These are phyloP conservation scores for Plicaturopsis crispa DNA, from an alignment of 768 basidiomycete genomes.

Conservation along the genomic window DNA sequence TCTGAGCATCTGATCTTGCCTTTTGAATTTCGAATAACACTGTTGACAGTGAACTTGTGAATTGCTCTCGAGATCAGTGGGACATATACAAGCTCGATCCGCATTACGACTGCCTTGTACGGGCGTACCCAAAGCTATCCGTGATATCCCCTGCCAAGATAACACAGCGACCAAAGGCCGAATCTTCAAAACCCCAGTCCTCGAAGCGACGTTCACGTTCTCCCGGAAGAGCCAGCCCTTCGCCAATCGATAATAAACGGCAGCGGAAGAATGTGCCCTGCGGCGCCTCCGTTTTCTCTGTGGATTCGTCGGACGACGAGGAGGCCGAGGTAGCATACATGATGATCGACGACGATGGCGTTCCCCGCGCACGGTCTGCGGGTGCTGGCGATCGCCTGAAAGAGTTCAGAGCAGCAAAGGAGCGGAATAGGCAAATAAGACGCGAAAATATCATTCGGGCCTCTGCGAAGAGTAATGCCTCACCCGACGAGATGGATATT, in stretches of 20 bases:
- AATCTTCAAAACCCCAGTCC: constrained; percentile 6
- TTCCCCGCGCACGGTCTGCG: not conserved
- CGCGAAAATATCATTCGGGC: constrained; percentile 22
- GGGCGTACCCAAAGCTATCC: constrained; percentile 27
- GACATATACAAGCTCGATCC: constrained; percentile 81
- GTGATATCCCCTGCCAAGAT: constrained; percentile 14
- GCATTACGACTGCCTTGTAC: constrained; percentile 59
- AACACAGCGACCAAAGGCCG: constrained; percentile 5
- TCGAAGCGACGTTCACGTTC: not conserved
- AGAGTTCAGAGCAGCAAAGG: constrained; percentile 3
- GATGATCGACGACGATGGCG: not conserved
- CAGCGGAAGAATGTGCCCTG: not conserved
- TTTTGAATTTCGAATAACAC: constrained; percentile 7
- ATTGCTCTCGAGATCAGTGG: constrained; percentile 73
- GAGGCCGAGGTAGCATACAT: not conserved
- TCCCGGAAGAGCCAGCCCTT: not conserved
- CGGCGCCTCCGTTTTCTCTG: not conserved
- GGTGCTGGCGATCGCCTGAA: not conserved
- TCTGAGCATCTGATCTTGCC: constrained; percentile 4
- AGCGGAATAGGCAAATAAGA: constrained; percentile 24
- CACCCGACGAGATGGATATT: constrained; percentile 7
- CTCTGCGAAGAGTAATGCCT: constrained; percentile 12
- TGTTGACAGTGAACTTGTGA: constrained; percentile 36
- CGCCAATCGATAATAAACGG: not conserved
- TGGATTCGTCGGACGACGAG: too few species aligned